Evolutionary conservation across 225 moss, liverwort and hornwort genomes (phyloP), one percentile per base, ranked within the genome.

Genomic region (Lunularia cruciata): DNA sequence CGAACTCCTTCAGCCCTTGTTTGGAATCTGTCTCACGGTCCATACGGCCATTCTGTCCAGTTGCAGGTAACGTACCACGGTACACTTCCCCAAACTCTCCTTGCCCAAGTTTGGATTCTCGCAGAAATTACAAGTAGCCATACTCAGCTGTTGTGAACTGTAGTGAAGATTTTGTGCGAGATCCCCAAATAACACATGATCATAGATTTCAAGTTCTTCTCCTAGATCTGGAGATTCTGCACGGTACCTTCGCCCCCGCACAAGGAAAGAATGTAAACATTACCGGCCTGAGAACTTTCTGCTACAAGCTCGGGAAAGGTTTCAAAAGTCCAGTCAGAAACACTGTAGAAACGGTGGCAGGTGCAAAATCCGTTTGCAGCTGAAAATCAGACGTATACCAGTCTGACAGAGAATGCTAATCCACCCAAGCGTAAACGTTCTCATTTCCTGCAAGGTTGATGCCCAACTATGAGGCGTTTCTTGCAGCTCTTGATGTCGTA

Each of bases 21-120:
- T n/a, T n/a, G n/a, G n/a, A n/a, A n/a, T 55, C 13, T 65, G 40
- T 14, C 73, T 64, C 18, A 30, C 4, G 15, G 56, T 66, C 66
- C 74, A 66, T 18, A 47, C 74, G 61, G 54, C 18, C 12, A 61
- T 48, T 35, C 57, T 48, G 39, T 68, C 75, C 5, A 69, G 58
- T 47, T 71, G 61, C 46, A 43, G 53, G 31, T 77, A 65, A 32
- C 57, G 37, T 22, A 71, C 86, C 84, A 9, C 5, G 46, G 58
- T 86, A 82, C 14, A 88, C 86, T n/a, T 69, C 77, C 13, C 81
- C 81, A 19, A 77, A 86, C 0, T 79, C 82, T 14, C 84, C 86
- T 31, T 76, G 47, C 0, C 84, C 84, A 0, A 84, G 47, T 51
- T 78, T 81, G 0, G 71, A 77, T 46, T 67, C 49, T 88, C 75